Evolutionary conservation across 148 eudicot genomes (phyloP), one percentile per base, ranked within the genome.

Genomic region (Heliamphora exappendiculata): DNA sequence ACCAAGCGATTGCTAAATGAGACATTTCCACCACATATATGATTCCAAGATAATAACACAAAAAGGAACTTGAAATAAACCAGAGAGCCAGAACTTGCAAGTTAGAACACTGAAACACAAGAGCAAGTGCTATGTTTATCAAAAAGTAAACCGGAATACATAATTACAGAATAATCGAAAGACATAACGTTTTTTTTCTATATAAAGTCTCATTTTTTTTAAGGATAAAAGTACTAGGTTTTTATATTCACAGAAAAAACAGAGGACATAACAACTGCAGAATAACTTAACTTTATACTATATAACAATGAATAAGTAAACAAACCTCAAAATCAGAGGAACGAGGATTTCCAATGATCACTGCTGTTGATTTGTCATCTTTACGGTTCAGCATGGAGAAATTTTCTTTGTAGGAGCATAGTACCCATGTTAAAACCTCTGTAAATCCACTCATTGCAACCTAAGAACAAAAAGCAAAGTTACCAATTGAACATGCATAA

Each of bases 301-400:
- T 7, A n/a, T 41, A 36, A 47, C 13, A 77, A 3, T 19, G 39
- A 50, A 11, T 8, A 14, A 28, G 49, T 54, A 71, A 73, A 81
- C 89, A 74, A 83, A 92, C 99, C 99, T 95, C 99, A 86, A 91
- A 92, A 86, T 95, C 98, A 65, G 98, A 78, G 74, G 98, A 87
- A 31, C 98, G 96, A 20, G 98, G 98, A 85, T 95, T 95, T 64
- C 83, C 94, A 77, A 88, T 87, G 24, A 87, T 82, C 74, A 91
- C 98, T 26, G 94, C 90, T 50, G 86, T 87, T 80, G 92, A 84
- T 65, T 86, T 85, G 74, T 91, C 91, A 84, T 95, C 98, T 77
- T 82, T 80, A 36, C 90, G 90, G 75, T 91, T 93, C 79, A 93
- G 83, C 96, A 91, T 85, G 64, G 85, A 66, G 76, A 89, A 91